Evolutionary conservation across 306 rosid genomes (phyloP).

Genomic region (Vicia sativa): DNA sequence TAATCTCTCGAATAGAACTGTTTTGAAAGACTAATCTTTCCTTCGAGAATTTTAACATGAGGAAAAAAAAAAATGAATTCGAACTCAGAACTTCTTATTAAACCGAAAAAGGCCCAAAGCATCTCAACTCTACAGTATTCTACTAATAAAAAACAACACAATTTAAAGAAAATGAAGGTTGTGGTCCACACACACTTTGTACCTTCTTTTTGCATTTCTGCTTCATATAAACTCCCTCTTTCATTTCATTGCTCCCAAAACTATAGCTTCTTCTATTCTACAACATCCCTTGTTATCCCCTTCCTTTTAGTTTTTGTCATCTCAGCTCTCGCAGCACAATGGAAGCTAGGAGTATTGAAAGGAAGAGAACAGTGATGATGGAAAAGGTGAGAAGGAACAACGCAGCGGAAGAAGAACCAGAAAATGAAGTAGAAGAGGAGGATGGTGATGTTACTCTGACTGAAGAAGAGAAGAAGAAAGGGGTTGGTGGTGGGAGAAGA

Average conservation of each 20-base stretch:
- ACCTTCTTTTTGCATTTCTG: slow-evolving; percentile 44
- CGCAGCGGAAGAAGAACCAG: slow-evolving; percentile 58
- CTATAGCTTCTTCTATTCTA: slow-evolving; percentile 27
- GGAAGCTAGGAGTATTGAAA: slow-evolving; percentile 64
- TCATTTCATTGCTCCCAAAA: slow-evolving; percentile 44
- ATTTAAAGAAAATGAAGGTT: slow-evolving; percentile 42
- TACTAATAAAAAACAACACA: slow-evolving; percentile 38
- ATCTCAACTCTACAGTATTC: background rate
- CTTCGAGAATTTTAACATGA: background rate
- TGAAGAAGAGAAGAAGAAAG: slow-evolving; percentile 60
- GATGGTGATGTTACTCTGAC: slow-evolving; percentile 35
- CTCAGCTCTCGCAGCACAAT: slow-evolving; percentile 35
- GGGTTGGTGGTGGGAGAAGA: slow-evolving; percentile 42
- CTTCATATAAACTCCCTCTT: slow-evolving; percentile 45
- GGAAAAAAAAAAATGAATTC: too few relatives aligned
- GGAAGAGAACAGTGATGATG: slow-evolving; percentile 46
- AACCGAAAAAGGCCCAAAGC: background rate
- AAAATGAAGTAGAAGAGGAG: slow-evolving; percentile 72
- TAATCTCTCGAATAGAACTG: background rate
- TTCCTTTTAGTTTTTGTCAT: background rate
- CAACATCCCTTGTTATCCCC: slow-evolving; percentile 25
- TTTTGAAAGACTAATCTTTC: background rate
- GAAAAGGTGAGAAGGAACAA: slow-evolving; percentile 53
- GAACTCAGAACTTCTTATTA: background rate
- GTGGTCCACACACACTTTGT: slow-evolving; percentile 65